A percentile compares a stretch with the other conserved stretches of the same genome.
Conservation (phyloP, 805 yeast genomes). For the Jamesozyma rosinii region DNA sequence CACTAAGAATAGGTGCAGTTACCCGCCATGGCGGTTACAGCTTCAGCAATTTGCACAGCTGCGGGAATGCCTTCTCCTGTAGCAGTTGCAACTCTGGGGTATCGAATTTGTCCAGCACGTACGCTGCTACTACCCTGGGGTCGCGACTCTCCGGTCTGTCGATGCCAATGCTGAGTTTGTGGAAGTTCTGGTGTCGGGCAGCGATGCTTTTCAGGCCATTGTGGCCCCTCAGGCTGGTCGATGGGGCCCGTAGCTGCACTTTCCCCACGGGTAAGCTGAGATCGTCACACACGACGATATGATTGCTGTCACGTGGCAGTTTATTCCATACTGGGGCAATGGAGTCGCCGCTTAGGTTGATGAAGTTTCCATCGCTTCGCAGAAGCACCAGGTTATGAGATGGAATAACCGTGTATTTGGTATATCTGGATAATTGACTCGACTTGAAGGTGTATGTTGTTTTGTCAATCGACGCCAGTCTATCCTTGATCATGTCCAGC, state of each 20-base stretch:
- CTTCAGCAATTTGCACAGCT: neutral
- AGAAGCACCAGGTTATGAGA: conserved; percentile 32
- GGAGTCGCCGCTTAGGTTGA: conserved; percentile 65
- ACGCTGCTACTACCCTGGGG: conserved; percentile 41
- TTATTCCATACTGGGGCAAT: conserved; percentile 42
- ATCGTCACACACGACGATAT: conserved; percentile 74
- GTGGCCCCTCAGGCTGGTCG: conserved; percentile 68
- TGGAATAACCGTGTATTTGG: conserved; percentile 9
- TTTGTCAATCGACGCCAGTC: neutral
- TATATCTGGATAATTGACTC: conserved; percentile 2
- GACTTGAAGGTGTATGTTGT: too few relatives aligned
- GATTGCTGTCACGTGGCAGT: conserved; percentile 30
- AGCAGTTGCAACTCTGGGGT: neutral
- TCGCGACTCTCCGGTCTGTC: conserved; percentile 41
- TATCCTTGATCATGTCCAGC: conserved; percentile 32
- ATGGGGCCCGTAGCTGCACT: conserved; percentile 49
- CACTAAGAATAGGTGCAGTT: too few relatives aligned
- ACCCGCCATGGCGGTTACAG: too few relatives aligned
- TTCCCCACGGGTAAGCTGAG: conserved; percentile 57
- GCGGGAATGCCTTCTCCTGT: neutral
- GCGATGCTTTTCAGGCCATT: conserved; percentile 67
- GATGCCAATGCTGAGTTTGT: conserved; percentile 69
- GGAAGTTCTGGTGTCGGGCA: conserved; percentile 40
- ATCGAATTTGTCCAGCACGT: conserved; percentile 50
- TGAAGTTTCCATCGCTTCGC: conserved; percentile 43